Conservation (phyloP, 2,329 filamentous ascomycete species). For the Fusarium concolor region DNA sequence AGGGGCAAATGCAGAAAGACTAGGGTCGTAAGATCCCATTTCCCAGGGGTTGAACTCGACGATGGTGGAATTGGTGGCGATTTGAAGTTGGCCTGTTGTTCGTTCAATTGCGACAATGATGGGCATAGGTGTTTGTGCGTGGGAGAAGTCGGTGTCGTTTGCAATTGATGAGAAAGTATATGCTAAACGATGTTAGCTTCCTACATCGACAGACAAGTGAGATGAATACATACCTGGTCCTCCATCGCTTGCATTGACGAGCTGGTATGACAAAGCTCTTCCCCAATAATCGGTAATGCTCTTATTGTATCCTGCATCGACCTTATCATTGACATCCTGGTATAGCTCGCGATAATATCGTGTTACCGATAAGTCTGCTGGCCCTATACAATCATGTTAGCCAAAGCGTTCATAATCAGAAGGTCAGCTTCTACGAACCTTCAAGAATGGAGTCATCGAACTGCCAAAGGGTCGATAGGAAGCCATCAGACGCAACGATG, state of each 20-base stretch:
- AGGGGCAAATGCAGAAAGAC: conserved; percentile 76
- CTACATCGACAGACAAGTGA: not conserved
- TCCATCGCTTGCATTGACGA: conserved; percentile 77
- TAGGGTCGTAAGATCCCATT: conserved; percentile 81
- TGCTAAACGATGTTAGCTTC: conserved; percentile 49
- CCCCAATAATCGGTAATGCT: conserved; percentile 87
- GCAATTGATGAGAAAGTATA: conserved; percentile 80
- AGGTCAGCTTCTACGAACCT: conserved; percentile 39
- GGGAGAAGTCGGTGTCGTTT: conserved; percentile 68
- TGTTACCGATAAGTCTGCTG: conserved; percentile 1
- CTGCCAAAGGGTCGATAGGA: conserved; percentile 37
- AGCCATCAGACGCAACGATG: conserved; percentile 26
- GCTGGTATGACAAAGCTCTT: conserved; percentile 79
- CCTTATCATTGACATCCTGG: conserved; percentile 70
- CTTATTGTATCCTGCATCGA: conserved; percentile 68
- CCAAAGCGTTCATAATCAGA: too few relatives aligned
- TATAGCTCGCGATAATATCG: conserved; percentile 71
- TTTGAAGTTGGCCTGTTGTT: conserved; percentile 67
- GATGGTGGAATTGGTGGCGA: conserved; percentile 74
- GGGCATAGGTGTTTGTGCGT: conserved; percentile 76
- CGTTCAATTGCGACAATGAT: conserved; percentile 78
- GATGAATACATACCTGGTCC: conserved; percentile 56
- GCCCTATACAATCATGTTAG: conserved; percentile 20
- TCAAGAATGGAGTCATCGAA: conserved; percentile 42
- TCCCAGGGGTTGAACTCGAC: conserved; percentile 85